phyloP scores from a whole-genome alignment of 345 rosid species.

The Sapria himalayana region DNA sequence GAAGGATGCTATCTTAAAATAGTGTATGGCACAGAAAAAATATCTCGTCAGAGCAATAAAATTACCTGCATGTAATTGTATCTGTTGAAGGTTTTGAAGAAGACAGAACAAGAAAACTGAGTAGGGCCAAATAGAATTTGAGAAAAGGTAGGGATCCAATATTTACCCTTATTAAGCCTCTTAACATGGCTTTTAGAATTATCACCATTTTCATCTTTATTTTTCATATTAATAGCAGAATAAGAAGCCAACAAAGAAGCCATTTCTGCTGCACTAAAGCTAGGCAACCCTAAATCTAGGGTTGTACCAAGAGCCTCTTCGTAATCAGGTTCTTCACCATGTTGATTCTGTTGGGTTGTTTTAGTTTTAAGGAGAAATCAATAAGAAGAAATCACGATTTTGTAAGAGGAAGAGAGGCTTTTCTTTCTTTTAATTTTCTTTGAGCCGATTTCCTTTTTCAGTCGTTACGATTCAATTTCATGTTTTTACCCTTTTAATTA shows the following conservation, averaged over 20 bases:
- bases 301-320: conserved; percentile 13
- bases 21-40: too few relatives aligned
- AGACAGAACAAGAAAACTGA: conserved; percentile 36
- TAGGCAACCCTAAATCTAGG: conserved; percentile 26
- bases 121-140: conserved; percentile 48
- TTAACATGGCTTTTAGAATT: conserved; percentile 10
- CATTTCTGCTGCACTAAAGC: conserved; percentile 10
- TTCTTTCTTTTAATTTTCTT: too few relatives aligned
- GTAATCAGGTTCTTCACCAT: background rate
- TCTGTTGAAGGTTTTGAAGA: conserved; percentile 38
- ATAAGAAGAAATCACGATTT: too few relatives aligned
- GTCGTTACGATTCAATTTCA: too few relatives aligned
- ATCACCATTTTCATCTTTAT: conserved; percentile 6
- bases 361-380: too few relatives aligned
- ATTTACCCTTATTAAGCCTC: conserved; percentile 17
- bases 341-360: too few relatives aligned
- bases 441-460: too few relatives aligned
- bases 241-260: conserved; percentile 8
- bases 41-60: too few relatives aligned
- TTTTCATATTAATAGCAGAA: conserved; percentile 1
- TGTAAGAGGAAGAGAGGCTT: too few relatives aligned
- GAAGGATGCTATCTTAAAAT: too few relatives aligned
- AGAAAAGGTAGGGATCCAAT: conserved; percentile 44
- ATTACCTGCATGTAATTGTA: conserved; percentile 47
- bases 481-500: too few relatives aligned